phyloP scores from a whole-genome alignment of 768 basidiomycete species.

The Trametes gibbosa region DNA sequence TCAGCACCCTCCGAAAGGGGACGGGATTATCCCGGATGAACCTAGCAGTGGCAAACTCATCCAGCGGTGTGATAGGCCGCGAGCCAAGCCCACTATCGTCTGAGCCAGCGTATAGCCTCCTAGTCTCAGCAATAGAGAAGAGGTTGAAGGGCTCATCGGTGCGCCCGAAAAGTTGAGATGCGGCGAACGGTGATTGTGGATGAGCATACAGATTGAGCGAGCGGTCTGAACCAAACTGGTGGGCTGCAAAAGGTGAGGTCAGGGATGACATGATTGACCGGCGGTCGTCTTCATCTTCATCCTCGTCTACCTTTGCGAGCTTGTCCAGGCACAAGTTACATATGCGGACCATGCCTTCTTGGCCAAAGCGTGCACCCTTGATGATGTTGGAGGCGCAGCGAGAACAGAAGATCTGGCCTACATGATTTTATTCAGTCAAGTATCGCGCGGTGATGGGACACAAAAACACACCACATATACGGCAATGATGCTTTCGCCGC shows the following conservation, averaged over 20 bases:
- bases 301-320: conserved; percentile 81
- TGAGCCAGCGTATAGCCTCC: conserved; percentile 50
- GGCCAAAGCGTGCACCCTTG: conserved; percentile 89
- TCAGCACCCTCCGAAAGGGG: conserved; percentile 72
- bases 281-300: conserved; percentile 81
- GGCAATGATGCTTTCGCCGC: conserved; percentile 95
- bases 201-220: conserved; percentile 43
- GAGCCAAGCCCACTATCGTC: conserved; percentile 53
- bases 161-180: conserved; percentile 78
- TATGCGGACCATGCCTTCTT: conserved; percentile 92
- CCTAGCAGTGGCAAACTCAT: conserved; percentile 42
- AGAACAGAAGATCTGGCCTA: conserved; percentile 96
- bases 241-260: conserved; percentile 70
- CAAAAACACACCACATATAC: conserved; percentile 77
- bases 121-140: conserved; percentile 80
- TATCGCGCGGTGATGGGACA: not conserved
- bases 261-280: conserved; percentile 75
- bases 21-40: conserved; percentile 47
- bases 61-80: conserved; percentile 49
- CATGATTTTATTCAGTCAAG: not conserved
- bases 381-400: conserved; percentile 97
- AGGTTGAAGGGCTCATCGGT: conserved; percentile 77
- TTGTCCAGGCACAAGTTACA: conserved; percentile 96
- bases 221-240: conserved; percentile 55
- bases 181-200: conserved; percentile 84